Evolutionary conservation across 257 asterid species (phyloP), one percentile per base, ranked within the genome.

Genomic region (Solanum megistacrolobum): DNA sequence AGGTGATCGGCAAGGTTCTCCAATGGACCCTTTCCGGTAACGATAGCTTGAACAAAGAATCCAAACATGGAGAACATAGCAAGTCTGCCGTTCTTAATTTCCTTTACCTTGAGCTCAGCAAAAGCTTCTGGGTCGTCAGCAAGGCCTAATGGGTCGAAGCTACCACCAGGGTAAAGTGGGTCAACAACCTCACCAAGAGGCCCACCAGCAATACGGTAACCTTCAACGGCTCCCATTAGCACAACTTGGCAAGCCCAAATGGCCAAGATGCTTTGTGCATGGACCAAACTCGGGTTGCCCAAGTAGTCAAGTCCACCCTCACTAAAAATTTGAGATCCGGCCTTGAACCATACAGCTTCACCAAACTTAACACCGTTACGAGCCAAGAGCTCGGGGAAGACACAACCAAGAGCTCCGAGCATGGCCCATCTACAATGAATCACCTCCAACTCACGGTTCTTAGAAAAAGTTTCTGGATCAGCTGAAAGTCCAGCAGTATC

Each of bases 401-500:
- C 92, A 31, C 92, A 90, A 2, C 94, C 93, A 3, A 89, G 91
- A 52, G 93, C 92, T 4, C 93, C 93, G 18, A 91, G 93, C 93
- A 91, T 91, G 3, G 93, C 92, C 92, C 93, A 90, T 86, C 92
- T 88, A 36, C 84, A 39, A 78, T 89, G 93, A 78, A 91, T 91
- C 72, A 91, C 91, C 78, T 91, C 93, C 2, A 91, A 75, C 55
- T 91, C 93, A 58, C 89, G 93, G 48, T 89, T 91, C 25, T 88
- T 91, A 76, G 89, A 86, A 29, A 89, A 91, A 4, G 91, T 91
- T 52, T 91, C 91, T 0, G 91, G 93, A 74, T 92, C 92, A n/a
- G 94, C 92, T 43, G 94, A 92, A 31, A 92, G 92, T 31, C 94
- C 94, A 6, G 90, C 94, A 60, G 94, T 91, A 81, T 92, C 93